phyloP scores from a whole-genome alignment of 1,139 yeast genomes.

The Kodamaea derodonti region DNA sequence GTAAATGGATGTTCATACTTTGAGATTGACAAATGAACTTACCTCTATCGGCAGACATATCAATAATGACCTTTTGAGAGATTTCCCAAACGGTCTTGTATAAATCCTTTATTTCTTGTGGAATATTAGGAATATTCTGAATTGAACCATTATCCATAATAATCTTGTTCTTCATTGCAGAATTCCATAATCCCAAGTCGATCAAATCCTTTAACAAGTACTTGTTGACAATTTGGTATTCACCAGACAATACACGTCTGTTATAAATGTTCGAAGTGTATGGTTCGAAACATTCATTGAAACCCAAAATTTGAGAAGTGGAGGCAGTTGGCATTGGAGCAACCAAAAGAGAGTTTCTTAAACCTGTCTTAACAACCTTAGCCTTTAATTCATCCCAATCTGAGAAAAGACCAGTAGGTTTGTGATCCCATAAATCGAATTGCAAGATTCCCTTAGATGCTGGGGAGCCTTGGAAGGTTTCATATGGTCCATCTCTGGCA shows the following conservation, averaged over 20 bases:
- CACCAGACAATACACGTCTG: slow-evolving; percentile 60
- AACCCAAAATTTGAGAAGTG: slow-evolving; percentile 58
- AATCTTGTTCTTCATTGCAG: slow-evolving; percentile 49
- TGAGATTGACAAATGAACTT: slow-evolving; percentile 60
- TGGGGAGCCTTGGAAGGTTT: slow-evolving; percentile 52
- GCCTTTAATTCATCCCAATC: slow-evolving; percentile 54
- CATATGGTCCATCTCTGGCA: slow-evolving; percentile 43
- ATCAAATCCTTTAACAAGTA: slow-evolving; percentile 52
- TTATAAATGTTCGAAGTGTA: slow-evolving; percentile 57
- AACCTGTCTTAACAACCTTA: slow-evolving; percentile 42
- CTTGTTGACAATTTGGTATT: slow-evolving; percentile 58
- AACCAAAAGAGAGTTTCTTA: slow-evolving; percentile 56
- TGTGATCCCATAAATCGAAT: slow-evolving; percentile 55
- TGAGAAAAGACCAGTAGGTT: slow-evolving; percentile 50
- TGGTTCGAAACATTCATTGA: slow-evolving; percentile 62
- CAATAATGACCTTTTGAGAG: slow-evolving; percentile 52
- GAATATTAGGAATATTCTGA: slow-evolving; percentile 48
- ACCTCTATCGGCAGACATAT: slow-evolving; percentile 61
- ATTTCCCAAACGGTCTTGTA: slow-evolving; percentile 64
- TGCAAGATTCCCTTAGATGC: slow-evolving; percentile 56
- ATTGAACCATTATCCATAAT: slow-evolving; percentile 54
- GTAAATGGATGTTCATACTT: slow-evolving; percentile 53
- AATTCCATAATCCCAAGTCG: slow-evolving; percentile 54
- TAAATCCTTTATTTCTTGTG: slow-evolving; percentile 47
- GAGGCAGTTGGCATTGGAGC: slow-evolving; percentile 70